These are phyloP conservation scores for Zea mays DNA, from an alignment of 176 grass and related monocot genomes.

Conservation along the genomic window Zm-B73-REFERENCE-NAM-5.0 NC_050100.1:56596001-56596500, in stretches of 20 bases:
- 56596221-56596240: no score
- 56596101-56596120: no score
- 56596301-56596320: no score
- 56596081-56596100: not conserved
- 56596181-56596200: no score
- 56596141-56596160: no score
- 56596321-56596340: constrained; percentile 31
- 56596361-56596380: constrained; percentile 38
- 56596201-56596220: no score
- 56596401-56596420: constrained; percentile 7
- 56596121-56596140: no score
- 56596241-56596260: no score
- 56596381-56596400: not conserved
- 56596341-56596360: constrained; percentile 55
- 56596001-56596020: not conserved
- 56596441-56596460: constrained; percentile 32
- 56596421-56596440: constrained; percentile 43
- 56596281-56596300: no score
- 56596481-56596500: not conserved
- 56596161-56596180: no score
- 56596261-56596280: no score
- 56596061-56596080: not conserved
- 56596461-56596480: constrained; percentile 8
- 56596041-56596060: constrained; percentile 35
- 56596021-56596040: not conserved